Evolutionary conservation across 2,329 filamentous ascomycete species (phyloP).

Genomic region (Alternaria gansuensis): DNA sequence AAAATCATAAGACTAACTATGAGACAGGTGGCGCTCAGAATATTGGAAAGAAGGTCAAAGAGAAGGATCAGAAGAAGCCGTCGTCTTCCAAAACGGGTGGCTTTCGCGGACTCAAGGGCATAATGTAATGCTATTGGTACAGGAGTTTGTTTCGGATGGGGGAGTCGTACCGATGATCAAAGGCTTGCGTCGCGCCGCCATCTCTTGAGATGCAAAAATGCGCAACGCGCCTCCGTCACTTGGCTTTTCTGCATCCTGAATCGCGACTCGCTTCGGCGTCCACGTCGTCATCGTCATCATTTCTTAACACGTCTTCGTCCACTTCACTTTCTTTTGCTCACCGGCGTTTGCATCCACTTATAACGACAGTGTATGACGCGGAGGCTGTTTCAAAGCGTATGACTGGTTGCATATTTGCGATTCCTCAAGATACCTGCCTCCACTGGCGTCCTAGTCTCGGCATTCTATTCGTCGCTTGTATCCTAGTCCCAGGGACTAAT

Average conservation of each 20-base stretch:
- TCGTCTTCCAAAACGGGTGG: slow-evolving; percentile 53
- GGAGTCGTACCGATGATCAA: slow-evolving; percentile 6
- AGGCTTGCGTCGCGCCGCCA: slow-evolving; percentile 1
- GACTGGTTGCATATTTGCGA: slow-evolving; percentile 2
- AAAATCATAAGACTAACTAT: slow-evolving; percentile 45
- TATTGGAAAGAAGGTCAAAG: slow-evolving; percentile 63
- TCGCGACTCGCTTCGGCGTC: slow-evolving; percentile 1
- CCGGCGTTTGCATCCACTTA: slow-evolving; percentile 1
- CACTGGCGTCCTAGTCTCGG: background rate
- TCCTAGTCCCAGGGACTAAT: slow-evolving; percentile 3
- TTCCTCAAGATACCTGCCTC: slow-evolving; percentile 3
- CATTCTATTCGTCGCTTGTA: background rate
- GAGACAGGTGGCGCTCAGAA: slow-evolving; percentile 62
- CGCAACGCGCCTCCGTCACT: slow-evolving; percentile 5
- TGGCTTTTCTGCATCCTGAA: slow-evolving; percentile 3
- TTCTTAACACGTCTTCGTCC: background rate
- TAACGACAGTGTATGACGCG: slow-evolving; percentile 4
- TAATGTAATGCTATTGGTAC: slow-evolving; percentile 38
- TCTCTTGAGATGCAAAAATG: background rate
- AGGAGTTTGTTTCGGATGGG: slow-evolving; percentile 4
- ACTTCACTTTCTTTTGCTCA: slow-evolving; percentile 8
- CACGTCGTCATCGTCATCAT: slow-evolving; percentile 2
- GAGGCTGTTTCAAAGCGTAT: slow-evolving; percentile 1
- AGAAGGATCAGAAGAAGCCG: slow-evolving; percentile 57
- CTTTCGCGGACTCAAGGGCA: slow-evolving; percentile 53